Conservation (phyloP, 441 rosid genomes). For the Hura crepitans region DNA sequence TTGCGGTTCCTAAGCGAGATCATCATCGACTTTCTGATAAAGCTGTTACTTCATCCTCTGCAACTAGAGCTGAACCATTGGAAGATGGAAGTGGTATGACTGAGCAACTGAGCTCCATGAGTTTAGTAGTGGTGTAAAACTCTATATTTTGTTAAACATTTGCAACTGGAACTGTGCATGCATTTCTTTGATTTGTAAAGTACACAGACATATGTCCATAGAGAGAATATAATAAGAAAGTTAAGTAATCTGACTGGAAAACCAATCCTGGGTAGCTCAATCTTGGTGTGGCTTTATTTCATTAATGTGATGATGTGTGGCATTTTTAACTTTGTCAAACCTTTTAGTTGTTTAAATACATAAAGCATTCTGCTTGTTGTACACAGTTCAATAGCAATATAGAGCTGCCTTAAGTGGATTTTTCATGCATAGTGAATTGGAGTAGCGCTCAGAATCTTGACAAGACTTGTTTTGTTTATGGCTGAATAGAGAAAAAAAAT, state of each 20-base stretch:
- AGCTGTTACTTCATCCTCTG: constrained; percentile 29
- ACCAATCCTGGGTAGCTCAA: neutral
- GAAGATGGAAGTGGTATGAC: constrained; percentile 51
- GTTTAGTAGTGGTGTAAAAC: neutral
- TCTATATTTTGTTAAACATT: neutral
- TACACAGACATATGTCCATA: neutral
- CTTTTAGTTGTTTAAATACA: neutral
- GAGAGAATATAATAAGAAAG: neutral
- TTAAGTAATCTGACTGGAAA: neutral
- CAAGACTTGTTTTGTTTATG: no score
- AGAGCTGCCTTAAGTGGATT: neutral
- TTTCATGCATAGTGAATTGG: neutral
- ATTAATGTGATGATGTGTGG: neutral
- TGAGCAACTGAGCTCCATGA: neutral
- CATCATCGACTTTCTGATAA: constrained; percentile 43
- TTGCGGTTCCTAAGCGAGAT: constrained; percentile 43
- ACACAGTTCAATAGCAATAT: neutral
- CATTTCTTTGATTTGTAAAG: neutral
- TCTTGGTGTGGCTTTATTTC: neutral
- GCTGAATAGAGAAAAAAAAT: no score
- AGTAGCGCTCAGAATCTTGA: no score
- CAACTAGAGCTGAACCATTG: constrained; percentile 37
- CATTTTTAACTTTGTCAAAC: neutral
- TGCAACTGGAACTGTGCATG: neutral
- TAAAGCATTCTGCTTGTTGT: neutral